Percentiles rank a stretch among this genome's conserved stretches.
These are phyloP conservation scores for Pichia sp. DNA, from an alignment of 1,139 yeast genomes.

Conservation along the genomic window DNA sequence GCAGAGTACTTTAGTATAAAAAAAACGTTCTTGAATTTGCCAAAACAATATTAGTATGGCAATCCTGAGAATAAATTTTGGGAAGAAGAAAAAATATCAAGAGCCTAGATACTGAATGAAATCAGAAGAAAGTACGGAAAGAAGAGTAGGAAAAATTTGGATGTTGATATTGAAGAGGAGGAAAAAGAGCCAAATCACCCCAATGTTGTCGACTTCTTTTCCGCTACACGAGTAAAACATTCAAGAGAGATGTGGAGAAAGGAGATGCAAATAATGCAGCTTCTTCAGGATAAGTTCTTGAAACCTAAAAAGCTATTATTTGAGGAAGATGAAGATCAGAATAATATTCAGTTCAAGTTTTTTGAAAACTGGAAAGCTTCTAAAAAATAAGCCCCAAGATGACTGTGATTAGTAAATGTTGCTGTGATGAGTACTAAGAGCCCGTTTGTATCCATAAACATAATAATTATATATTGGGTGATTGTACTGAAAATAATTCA, in stretches of 20 bases:
- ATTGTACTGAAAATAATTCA: neutral
- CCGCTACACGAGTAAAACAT: conserved; percentile 20
- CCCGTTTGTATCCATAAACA: neutral
- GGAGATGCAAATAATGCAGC: neutral
- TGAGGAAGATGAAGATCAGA: conserved; percentile 1
- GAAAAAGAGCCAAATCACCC: neutral
- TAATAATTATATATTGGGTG: neutral
- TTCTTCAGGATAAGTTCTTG: neutral
- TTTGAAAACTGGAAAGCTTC: conserved; percentile 6
- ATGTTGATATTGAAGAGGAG: neutral
- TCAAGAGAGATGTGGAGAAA: conserved; percentile 5
- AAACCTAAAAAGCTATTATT: neutral
- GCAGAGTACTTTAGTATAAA: neutral
- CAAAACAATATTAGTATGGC: conserved; percentile 4
- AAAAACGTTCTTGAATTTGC: conserved; percentile 3
- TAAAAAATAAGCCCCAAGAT: neutral
- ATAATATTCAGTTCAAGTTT: conserved; percentile 8
- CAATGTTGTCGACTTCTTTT: conserved; percentile 20
- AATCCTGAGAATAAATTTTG: conserved; percentile 7
- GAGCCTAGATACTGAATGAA: conserved; percentile 3
- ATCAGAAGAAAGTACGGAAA: neutral
- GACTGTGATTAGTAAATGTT: neutral
- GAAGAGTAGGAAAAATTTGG: neutral
- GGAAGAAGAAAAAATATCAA: conserved; percentile 13
- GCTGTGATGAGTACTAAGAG: neutral